These are phyloP conservation scores for Fragilaria radians DNA, from an alignment of 108 stramenopile species.

Conservation along the genomic window DNA sequence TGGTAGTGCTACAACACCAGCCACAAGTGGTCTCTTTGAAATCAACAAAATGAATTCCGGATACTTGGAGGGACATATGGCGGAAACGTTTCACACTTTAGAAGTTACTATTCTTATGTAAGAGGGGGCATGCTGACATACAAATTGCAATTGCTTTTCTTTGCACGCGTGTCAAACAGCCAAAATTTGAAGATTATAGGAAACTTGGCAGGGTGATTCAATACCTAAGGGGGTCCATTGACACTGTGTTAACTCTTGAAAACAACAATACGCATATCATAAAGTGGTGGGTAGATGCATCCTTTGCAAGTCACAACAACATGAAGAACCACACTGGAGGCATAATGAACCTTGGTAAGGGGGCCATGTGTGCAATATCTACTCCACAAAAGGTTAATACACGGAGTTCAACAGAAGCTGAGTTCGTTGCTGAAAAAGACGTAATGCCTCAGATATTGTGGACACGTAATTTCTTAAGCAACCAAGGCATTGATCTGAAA, in stretches of 20 bases:
- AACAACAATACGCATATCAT: background rate
- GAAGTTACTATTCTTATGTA: background rate
- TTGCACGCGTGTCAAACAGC: background rate
- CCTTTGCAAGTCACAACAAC: conserved; percentile 24
- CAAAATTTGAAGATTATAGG: background rate
- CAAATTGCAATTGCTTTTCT: background rate
- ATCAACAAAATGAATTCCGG: background rate
- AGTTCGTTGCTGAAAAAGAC: conserved; percentile 7
- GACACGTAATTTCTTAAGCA: conserved; percentile 12
- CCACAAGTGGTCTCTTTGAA: background rate
- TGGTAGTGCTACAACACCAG: background rate
- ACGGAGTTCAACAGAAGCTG: conserved; percentile 21
- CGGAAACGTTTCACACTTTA: background rate
- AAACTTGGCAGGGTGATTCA: background rate
- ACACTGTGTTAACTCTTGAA: background rate
- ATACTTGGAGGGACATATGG: background rate
- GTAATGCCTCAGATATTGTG: conserved; percentile 10
- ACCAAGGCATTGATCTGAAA: conserved; percentile 13
- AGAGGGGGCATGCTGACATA: background rate
- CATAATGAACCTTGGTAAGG: conserved; percentile 14
- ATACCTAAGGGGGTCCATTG: background rate
- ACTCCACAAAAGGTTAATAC: conserved; percentile 29
- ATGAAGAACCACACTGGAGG: conserved; percentile 8
- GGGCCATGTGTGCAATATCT: conserved; percentile 9
- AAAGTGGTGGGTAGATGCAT: conserved; percentile 24